phyloP scores from a whole-genome alignment of 805 yeast genomes.

The Middelhovenomyces tepae region DNA sequence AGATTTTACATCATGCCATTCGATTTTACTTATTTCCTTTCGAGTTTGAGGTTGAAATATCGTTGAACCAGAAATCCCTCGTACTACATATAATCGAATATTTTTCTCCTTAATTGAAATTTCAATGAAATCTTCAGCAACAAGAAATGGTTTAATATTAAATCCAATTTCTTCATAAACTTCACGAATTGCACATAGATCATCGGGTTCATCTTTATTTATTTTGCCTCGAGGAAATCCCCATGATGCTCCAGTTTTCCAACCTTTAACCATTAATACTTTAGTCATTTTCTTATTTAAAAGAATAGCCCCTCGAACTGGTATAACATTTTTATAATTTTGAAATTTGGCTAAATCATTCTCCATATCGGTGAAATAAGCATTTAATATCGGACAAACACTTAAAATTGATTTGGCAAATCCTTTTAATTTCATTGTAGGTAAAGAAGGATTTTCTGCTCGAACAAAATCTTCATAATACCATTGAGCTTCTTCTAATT shows the following conservation, averaged over 20 bases:
- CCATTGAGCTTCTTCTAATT: slow-evolving; percentile 98
- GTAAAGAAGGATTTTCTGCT: slow-evolving; percentile 63
- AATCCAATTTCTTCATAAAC: slow-evolving; percentile 91
- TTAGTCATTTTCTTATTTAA: slow-evolving; percentile 63
- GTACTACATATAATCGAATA: slow-evolving; percentile 70
- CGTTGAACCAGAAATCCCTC: slow-evolving; percentile 67
- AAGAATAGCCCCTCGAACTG: slow-evolving; percentile 93
- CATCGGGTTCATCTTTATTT: slow-evolving; percentile 83
- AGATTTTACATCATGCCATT: slow-evolving; percentile 46
- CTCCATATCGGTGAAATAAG: slow-evolving; percentile 26
- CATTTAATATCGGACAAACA: slow-evolving; percentile 44
- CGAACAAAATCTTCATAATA: slow-evolving; percentile 81
- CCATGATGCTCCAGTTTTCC: slow-evolving; percentile 71
- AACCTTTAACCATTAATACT: slow-evolving; percentile 73
- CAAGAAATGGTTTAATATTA: slow-evolving; percentile 60
- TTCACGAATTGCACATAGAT: slow-evolving; percentile 85
- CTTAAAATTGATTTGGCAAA: slow-evolving; percentile 76
- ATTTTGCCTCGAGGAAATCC: slow-evolving; percentile 97
- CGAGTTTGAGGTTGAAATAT: slow-evolving; percentile 75
- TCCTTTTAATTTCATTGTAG: slow-evolving; percentile 64
- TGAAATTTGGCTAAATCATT: slow-evolving; percentile 74
- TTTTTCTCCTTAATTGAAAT: slow-evolving; percentile 76
- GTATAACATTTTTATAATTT: slow-evolving; percentile 78
- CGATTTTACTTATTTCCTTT: slow-evolving; percentile 75
- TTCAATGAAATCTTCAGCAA: slow-evolving; percentile 68